phyloP scores from a whole-genome alignment of 1,284 basidiomycete species.

The Austroboletus niveus region DNA sequence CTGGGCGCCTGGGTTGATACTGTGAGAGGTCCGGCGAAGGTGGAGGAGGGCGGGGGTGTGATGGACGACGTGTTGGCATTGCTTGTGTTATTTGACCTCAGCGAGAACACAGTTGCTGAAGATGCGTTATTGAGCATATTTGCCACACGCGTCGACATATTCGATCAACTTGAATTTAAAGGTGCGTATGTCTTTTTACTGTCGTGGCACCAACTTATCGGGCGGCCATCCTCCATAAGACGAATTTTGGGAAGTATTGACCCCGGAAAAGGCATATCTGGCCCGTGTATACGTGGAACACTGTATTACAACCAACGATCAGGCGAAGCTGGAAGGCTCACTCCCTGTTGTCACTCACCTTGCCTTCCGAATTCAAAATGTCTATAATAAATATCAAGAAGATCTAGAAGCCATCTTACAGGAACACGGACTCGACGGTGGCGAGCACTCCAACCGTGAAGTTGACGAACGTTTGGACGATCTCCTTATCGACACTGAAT shows the following conservation, averaged over 20 bases:
- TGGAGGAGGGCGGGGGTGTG: constrained; percentile 41
- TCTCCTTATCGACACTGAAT: constrained; percentile 41
- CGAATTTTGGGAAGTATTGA: constrained; percentile 73
- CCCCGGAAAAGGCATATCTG: constrained; percentile 82
- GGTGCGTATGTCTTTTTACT: constrained; percentile 45
- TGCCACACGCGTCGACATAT: constrained; percentile 55
- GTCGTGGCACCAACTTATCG: background rate
- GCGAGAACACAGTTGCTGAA: constrained; percentile 59
- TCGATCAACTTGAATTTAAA: constrained; percentile 69
- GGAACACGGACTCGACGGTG: constrained; percentile 37
- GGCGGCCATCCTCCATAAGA: constrained; percentile 41
- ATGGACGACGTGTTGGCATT: constrained; percentile 57
- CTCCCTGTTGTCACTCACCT: constrained; percentile 90
- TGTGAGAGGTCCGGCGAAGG: constrained; percentile 46
- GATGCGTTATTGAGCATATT: constrained; percentile 68
- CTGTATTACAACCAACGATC: constrained; percentile 65
- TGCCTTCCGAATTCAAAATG: constrained; percentile 81
- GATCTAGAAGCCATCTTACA: constrained; percentile 48
- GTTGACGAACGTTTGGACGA: constrained; percentile 60
- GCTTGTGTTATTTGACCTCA: constrained; percentile 62
- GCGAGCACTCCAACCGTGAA: constrained; percentile 35
- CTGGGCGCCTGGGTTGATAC: constrained; percentile 78
- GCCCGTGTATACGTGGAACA: constrained; percentile 85
- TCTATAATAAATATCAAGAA: constrained; percentile 71
- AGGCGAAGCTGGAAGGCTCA: constrained; percentile 67